These are phyloP conservation scores for Wickerhamiella kazuoi DNA, from an alignment of 805 yeast species.

Conservation along the genomic window DNA sequence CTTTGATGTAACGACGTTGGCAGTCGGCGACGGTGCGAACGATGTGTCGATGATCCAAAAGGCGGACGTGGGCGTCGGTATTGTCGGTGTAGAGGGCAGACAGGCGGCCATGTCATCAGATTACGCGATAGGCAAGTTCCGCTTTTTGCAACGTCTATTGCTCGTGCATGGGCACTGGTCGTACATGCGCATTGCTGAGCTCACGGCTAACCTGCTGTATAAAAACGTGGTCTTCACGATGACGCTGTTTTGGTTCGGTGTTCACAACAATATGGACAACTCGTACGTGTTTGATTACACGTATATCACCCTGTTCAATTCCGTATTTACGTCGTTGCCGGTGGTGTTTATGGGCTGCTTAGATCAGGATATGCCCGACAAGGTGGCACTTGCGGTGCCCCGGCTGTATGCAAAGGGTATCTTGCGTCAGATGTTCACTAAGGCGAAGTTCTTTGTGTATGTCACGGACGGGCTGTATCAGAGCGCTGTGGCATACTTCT, in stretches of 20 bases:
- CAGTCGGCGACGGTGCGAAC: constrained; percentile 77
- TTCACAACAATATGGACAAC: constrained; percentile 54
- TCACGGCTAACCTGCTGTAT: constrained; percentile 68
- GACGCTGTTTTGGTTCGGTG: constrained; percentile 65
- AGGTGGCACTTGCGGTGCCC: constrained; percentile 50
- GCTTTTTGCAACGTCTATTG: constrained; percentile 45
- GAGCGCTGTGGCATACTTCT: constrained; percentile 48
- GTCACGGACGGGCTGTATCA: constrained; percentile 64
- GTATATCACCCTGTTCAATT: constrained; percentile 58
- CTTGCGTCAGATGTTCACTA: constrained; percentile 45
- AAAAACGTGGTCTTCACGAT: constrained; percentile 61
- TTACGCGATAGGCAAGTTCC: constrained; percentile 66
- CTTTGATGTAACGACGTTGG: constrained; percentile 58
- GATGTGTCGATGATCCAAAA: constrained; percentile 83
- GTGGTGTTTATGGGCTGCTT: constrained; percentile 55
- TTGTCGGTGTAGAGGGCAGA: constrained; percentile 76
- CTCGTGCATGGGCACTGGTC: constrained; percentile 76
- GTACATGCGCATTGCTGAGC: constrained; percentile 54
- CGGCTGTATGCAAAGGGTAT: constrained; percentile 56
- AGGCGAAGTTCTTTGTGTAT: constrained; percentile 40
- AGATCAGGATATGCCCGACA: constrained; percentile 62
- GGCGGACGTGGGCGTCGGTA: constrained; percentile 72
- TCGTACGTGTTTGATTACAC: constrained; percentile 65
- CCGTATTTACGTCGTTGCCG: constrained; percentile 71
- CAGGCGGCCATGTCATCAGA: constrained; percentile 80